Base-by-base conservation (phyloP, 1,139 yeast species). In the Lodderomyces parapsilosis region DNA sequence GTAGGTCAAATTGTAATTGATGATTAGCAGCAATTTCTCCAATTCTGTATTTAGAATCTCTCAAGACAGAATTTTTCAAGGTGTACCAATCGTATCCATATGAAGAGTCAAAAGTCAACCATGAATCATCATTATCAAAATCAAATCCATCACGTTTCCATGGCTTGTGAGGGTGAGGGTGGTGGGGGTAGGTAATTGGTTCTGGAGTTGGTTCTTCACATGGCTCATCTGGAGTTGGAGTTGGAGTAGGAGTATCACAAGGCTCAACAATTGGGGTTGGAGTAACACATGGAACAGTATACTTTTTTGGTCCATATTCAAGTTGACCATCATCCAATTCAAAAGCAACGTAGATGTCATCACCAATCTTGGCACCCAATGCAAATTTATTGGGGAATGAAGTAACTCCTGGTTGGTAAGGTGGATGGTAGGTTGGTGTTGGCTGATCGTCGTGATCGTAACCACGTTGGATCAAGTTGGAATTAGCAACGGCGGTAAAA, bases 1-100 rank as follows among this genome's bases (percentile, higher is more conserved):
- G 74, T 41, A 72, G 71, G 50, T 70, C 76, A 48, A 69, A 69
- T 58, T 70, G 76, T 66, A 70, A 70, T 57, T 70, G 75, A 58
- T 69, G 63, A 62, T 69, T 70, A 45, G 75, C 72, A 44, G 68
- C 76, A 58, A 70, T 69, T 39, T 71, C 64, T 20, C 76, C 76
- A 48, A 67, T 57, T 60, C 74, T 65, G 37, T 66, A 67, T 46
- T 61, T 45, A 27, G 57, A 38, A 49, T 69, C 76, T 13, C 28
- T 60, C 50, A 70, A 62, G 48, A 80, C 58, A 53, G 80, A 69
- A 42, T 60, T 74, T 38, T 69, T 61, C 59, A 85, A 76, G 28
- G 70, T 66, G 74, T 84, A 39, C 34, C 32, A 25, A 25, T 18
- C 40, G 9, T 23, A 37, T 22, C 40, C 40, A 10, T 18, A 17